A percentile compares a stretch with the other conserved stretches of the same genome.
phyloP scores from a whole-genome alignment of 495 filamentous ascomycete genomes.

The Aspergillus haitiensis region DNA sequence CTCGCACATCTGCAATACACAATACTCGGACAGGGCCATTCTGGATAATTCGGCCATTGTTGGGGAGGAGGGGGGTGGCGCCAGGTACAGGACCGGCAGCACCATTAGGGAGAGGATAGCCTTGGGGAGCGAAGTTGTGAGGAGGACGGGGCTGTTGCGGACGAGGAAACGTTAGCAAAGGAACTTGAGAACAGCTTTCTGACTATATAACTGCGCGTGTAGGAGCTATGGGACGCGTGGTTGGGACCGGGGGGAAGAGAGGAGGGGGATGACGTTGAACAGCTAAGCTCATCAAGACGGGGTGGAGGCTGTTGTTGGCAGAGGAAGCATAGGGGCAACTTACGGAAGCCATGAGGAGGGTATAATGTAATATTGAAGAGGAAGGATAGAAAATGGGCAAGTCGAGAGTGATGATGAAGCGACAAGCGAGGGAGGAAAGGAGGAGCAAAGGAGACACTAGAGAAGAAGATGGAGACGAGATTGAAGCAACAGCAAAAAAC shows the following conservation, averaged over 20 bases:
- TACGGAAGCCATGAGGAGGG: constrained; percentile 55
- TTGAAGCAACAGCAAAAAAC: constrained; percentile 18
- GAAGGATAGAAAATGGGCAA: constrained; percentile 21
- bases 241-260: constrained; percentile 6
- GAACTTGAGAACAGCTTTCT: not conserved
- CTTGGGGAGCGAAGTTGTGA: constrained; percentile 50
- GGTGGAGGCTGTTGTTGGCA: constrained; percentile 9
- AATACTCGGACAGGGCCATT: constrained; percentile 81
- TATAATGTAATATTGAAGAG: constrained; percentile 13
- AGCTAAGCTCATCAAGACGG: constrained; percentile 20
- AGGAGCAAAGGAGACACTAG: constrained; percentile 25
- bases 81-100: constrained; percentile 51
- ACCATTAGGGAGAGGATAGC: constrained; percentile 53
- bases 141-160: constrained; percentile 44
- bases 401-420: constrained; percentile 23
- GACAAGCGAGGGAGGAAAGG: constrained; percentile 27
- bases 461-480: constrained; percentile 15
- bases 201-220: constrained; percentile 10
- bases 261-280: constrained; percentile 23
- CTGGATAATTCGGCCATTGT: constrained; percentile 76
- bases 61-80: constrained; percentile 58
- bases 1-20: constrained; percentile 97
- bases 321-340: constrained; percentile 32
- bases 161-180: constrained; percentile 16
- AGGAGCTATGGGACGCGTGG: constrained; percentile 19